phyloP scores from a whole-genome alignment of 31 red algal genomes.

The Asparagopsis taxiformis region DNA sequence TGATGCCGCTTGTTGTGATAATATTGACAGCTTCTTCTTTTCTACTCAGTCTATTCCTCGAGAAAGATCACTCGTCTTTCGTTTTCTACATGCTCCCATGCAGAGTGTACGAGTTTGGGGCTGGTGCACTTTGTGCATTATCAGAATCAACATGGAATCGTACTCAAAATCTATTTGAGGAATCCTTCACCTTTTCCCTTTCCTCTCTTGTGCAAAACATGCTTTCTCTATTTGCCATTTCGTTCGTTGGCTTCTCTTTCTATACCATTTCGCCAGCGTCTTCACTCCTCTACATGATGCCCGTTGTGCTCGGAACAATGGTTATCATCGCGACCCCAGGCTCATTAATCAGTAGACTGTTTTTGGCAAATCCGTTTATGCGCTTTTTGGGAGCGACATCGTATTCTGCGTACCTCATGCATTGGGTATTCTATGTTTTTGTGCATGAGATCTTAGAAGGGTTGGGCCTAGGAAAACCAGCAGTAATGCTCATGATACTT shows the following conservation, averaged over 20 bases:
- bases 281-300: not conserved
- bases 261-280: too few relatives aligned
- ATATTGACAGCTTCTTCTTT: not conserved
- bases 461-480: not conserved
- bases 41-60: not conserved
- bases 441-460: not conserved
- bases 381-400: constrained; percentile 28
- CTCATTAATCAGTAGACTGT: not conserved
- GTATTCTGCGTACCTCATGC: constrained; percentile 64
- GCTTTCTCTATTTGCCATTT: not conserved
- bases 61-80: not conserved
- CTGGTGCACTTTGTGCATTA: constrained; percentile 20
- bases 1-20: not conserved
- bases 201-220: not conserved
- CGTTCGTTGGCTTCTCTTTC: not conserved
- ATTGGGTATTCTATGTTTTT: constrained; percentile 54
- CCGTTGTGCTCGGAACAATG: not conserved
- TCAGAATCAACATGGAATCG: not conserved
- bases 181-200: not conserved
- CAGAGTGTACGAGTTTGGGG: constrained; percentile 43
- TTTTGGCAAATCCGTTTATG: not conserved
- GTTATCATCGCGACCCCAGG: not conserved
- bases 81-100: constrained; percentile 33
- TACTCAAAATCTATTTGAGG: not conserved
- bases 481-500: not conserved